Conservation (phyloP, 2,329 filamentous ascomycete species). For the Aspergillus fumigatus region DNA sequence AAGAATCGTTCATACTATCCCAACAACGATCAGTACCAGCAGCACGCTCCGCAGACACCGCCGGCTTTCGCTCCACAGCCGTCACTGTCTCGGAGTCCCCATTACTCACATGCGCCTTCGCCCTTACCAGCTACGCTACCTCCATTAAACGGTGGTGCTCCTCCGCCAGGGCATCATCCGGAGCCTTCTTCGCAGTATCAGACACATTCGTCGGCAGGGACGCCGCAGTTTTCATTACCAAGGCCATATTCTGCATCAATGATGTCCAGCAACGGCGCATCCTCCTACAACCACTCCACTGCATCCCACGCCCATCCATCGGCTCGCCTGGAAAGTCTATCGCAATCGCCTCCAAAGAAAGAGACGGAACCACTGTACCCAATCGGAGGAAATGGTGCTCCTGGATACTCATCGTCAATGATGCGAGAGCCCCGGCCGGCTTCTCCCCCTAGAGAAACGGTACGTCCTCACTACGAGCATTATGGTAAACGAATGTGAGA, state of each 20-base stretch:
- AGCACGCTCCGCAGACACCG: constrained; percentile 40
- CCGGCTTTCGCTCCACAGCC: constrained; percentile 35
- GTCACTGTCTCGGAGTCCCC: constrained; percentile 37
- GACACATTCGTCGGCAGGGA: constrained; percentile 26
- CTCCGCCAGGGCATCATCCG: constrained; percentile 24
- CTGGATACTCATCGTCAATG: constrained; percentile 29
- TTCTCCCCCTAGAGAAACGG: constrained; percentile 39
- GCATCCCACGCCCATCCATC: constrained; percentile 41
- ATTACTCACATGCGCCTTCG: constrained; percentile 37
- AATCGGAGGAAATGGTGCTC: constrained; percentile 24
- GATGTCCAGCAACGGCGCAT: constrained; percentile 32
- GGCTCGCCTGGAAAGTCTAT: constrained; percentile 31
- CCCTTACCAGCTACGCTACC: constrained; percentile 38
- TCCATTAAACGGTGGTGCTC: constrained; percentile 35
- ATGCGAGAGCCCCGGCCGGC: constrained; percentile 28
- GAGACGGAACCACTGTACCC: constrained; percentile 35
- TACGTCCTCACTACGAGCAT: constrained; percentile 28
- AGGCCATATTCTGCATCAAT: constrained; percentile 33
- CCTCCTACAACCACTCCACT: constrained; percentile 34
- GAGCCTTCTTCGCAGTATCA: constrained; percentile 35
- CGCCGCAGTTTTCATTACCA: constrained; percentile 30
- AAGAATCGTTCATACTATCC: constrained; percentile 40
- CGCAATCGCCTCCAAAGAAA: constrained; percentile 39
- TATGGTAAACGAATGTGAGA: neutral
- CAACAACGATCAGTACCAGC: constrained; percentile 41